Percentiles rank a stretch among this genome's conserved stretches.
phyloP scores from a whole-genome alignment of 257 asterid genomes.

The Primulina huaijiensis region DNA sequence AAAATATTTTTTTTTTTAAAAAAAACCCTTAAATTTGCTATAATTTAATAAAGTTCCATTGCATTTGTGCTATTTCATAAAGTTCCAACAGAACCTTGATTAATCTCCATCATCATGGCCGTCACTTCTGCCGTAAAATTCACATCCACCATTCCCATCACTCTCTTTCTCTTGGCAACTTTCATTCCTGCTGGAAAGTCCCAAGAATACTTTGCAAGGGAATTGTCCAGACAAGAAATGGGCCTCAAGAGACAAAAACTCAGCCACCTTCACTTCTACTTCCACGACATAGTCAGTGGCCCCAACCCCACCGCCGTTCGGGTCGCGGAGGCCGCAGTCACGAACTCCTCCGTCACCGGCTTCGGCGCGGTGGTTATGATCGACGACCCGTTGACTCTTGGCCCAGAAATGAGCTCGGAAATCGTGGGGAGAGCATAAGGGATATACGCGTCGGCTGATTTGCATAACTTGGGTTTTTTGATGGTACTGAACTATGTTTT shows the following conservation, averaged over 20 bases:
- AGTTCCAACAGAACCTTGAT: background rate
- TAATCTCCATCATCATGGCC: constrained; percentile 12
- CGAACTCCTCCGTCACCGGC: constrained; percentile 36
- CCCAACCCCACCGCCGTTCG: constrained; percentile 31
- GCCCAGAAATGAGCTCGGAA: constrained; percentile 30
- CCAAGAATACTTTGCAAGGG: constrained; percentile 22
- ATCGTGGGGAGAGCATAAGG: constrained; percentile 47
- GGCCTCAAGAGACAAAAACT: constrained; percentile 34
- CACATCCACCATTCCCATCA: constrained; percentile 22
- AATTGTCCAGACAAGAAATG: constrained; percentile 14
- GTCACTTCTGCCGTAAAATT: background rate
- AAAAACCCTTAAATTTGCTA: no score
- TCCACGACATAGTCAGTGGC: constrained; percentile 49
- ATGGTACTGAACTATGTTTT: constrained; percentile 40
- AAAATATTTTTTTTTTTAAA: no score
- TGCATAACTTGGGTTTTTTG: constrained; percentile 26
- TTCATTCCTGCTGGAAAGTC: background rate
- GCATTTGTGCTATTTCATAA: background rate
- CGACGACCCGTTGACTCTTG: constrained; percentile 42
- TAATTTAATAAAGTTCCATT: no score
- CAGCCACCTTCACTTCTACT: constrained; percentile 49
- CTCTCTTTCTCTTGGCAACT: constrained; percentile 7
- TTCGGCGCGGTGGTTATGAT: constrained; percentile 40
- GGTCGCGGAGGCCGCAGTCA: constrained; percentile 30
- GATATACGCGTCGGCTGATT: constrained; percentile 39